phyloP scores from a whole-genome alignment of 2,329 filamentous ascomycete genomes.

The Diaporthe helianthi region DNA sequence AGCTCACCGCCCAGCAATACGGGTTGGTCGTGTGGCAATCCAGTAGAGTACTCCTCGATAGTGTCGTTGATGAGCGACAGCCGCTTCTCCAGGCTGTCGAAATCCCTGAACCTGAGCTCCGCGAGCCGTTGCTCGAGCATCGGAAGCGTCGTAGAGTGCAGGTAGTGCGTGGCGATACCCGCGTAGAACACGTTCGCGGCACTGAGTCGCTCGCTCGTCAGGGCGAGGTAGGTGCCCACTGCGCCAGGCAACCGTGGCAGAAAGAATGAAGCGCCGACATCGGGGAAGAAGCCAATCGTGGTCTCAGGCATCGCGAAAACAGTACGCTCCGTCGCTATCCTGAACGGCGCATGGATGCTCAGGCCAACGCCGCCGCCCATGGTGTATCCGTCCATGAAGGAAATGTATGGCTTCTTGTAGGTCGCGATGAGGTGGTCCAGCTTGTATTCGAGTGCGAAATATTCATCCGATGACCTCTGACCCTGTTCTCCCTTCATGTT shows the following conservation, averaged over 20 bases:
- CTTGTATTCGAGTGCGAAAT: constrained; percentile 95
- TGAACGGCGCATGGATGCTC: constrained; percentile 92
- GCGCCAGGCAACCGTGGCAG: constrained; percentile 86
- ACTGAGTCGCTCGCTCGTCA: constrained; percentile 84
- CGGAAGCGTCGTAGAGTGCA: constrained; percentile 87
- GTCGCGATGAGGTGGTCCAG: constrained; percentile 95
- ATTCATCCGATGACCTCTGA: constrained; percentile 77
- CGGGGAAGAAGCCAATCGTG: constrained; percentile 97
- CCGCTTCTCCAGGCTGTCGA: constrained; percentile 67
- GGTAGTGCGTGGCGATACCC: constrained; percentile 93
- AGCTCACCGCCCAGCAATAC: constrained; percentile 72
- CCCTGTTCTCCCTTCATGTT: constrained; percentile 75
- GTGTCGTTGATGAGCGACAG: constrained; percentile 80
- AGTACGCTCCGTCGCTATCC: constrained; percentile 95
- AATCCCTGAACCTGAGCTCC: constrained; percentile 88
- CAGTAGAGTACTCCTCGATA: constrained; percentile 89
- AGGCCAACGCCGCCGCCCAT: constrained; percentile 98
- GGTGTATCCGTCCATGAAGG: constrained; percentile 96
- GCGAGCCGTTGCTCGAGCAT: constrained; percentile 84
- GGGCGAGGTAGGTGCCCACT: constrained; percentile 88
- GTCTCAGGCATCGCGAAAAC: constrained; percentile 99
- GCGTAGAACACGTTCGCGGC: constrained; percentile 89
- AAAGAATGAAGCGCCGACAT: constrained; percentile 97
- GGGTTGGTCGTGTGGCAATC: constrained; percentile 77
- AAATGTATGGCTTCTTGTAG: constrained; percentile 90